phyloP scores from a whole-genome alignment of 1,284 basidiomycete species.

The Tylopilus sp. region DNA sequence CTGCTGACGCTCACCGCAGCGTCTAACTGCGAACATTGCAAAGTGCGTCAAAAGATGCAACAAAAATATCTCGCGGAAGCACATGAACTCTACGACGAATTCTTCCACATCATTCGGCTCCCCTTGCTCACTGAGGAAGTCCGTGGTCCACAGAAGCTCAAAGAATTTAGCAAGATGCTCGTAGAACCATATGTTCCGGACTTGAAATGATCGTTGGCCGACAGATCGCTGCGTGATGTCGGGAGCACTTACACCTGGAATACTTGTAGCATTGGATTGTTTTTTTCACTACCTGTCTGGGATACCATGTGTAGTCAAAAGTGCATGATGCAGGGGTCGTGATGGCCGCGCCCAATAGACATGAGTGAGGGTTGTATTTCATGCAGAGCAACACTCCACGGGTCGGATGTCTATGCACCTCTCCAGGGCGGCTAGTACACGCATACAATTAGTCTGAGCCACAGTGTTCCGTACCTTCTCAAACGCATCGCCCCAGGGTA shows the following conservation, averaged over 20 bases:
- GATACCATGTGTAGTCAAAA: slow-evolving; percentile 18
- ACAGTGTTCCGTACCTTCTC: slow-evolving; percentile 28
- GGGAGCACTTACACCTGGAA: not conserved
- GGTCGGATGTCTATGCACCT: not conserved
- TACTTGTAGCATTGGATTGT: slow-evolving; percentile 11
- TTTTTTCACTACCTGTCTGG: not conserved
- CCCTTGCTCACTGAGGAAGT: slow-evolving; percentile 96
- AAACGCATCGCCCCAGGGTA: slow-evolving; percentile 31
- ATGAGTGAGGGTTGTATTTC: too few relatives aligned
- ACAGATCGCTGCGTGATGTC: not conserved
- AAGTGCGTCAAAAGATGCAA: slow-evolving; percentile 94
- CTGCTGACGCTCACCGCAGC: slow-evolving; percentile 38
- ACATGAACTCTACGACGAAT: slow-evolving; percentile 93
- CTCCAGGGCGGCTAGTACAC: not conserved
- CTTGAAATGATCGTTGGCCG: slow-evolving; percentile 17
- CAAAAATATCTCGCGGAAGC: slow-evolving; percentile 94
- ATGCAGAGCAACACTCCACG: too few relatives aligned
- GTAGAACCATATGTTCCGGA: slow-evolving; percentile 54
- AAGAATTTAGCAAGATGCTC: slow-evolving; percentile 85
- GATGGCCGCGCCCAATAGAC: not conserved
- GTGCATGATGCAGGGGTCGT: not conserved
- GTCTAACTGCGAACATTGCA: slow-evolving; percentile 93
- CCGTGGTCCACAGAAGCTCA: slow-evolving; percentile 88
- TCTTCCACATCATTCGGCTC: slow-evolving; percentile 92
- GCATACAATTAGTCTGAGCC: slow-evolving; percentile 30